These are phyloP conservation scores for Misopates orontium DNA, from an alignment of 257 asterid species.

Conservation along the genomic window DNA sequence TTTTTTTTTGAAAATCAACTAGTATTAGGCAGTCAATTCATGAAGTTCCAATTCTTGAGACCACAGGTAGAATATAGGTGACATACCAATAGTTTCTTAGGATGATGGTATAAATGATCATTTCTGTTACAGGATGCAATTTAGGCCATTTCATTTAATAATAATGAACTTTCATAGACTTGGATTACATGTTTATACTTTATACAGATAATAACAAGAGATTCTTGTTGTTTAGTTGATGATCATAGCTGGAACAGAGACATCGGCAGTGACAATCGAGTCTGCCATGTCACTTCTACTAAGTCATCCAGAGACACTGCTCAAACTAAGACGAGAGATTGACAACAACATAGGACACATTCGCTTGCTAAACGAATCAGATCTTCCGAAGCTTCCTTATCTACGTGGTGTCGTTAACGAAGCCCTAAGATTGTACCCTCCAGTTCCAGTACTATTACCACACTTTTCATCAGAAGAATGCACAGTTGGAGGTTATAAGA, in stretches of 20 bases:
- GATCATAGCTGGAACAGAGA: constrained; percentile 58
- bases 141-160: no score
- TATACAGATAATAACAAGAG: no score
- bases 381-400: constrained; percentile 50
- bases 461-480: constrained; percentile 43
- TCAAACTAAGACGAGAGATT: constrained; percentile 45
- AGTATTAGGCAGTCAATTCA: no score
- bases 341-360: constrained; percentile 44
- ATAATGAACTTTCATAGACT: no score
- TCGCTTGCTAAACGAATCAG: constrained; percentile 45
- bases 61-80: no score
- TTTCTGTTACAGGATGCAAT: no score
- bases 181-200: no score
- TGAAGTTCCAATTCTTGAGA: no score
- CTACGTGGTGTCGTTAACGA: constrained; percentile 52
- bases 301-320: constrained; percentile 36
- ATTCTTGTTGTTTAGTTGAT: constrained; percentile 31
- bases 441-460: constrained; percentile 53
- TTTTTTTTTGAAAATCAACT: no score
- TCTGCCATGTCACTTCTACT: constrained; percentile 52
- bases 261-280: constrained; percentile 39
- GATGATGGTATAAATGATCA: no score
- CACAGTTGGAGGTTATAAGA: constrained; percentile 38
- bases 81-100: no score
- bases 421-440: constrained; percentile 49